Conservation (phyloP, 306 rosid species). For the Inga laurina region DNA sequence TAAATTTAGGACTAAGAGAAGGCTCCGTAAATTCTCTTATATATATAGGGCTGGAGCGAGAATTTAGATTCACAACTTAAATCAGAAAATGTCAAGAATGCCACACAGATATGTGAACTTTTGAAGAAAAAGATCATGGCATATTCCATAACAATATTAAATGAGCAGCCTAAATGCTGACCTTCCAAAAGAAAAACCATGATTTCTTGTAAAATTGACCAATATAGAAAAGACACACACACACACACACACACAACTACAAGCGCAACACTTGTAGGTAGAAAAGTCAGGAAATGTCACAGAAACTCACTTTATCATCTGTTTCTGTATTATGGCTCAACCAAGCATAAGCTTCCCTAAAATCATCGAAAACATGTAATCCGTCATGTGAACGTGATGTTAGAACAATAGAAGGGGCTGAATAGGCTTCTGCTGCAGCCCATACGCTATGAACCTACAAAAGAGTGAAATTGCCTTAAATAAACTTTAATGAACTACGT, state of each 20-base stretch:
- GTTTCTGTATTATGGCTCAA: conserved; percentile 97
- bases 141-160: conserved; percentile 8
- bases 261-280: background rate
- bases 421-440: conserved; percentile 99
- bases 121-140: conserved; percentile 8
- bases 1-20: too few species aligned
- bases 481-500: conserved; percentile 25
- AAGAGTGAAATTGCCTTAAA: conserved; percentile 24
- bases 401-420: conserved; percentile 98
- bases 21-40: too few species aligned
- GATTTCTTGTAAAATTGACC: conserved; percentile 3
- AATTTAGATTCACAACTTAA: background rate
- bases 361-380: conserved; percentile 98
- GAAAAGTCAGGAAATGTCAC: conserved; percentile 26
- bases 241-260: background rate
- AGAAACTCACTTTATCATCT: conserved; percentile 86
- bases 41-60: too few species aligned
- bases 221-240: background rate
- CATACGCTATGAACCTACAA: conserved; percentile 96
- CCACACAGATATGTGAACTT: background rate
- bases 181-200: conserved; percentile 5
- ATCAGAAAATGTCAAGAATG: background rate
- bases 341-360: conserved; percentile 99
- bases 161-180: conserved; percentile 13
- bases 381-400: conserved; percentile 86